A percentile compares a stretch with the other conserved stretches of the same genome.
These are phyloP conservation scores for Rhynchospora breviuscula DNA, from an alignment of 176 grass and related monocot genomes.

Conservation along the genomic window DNA sequence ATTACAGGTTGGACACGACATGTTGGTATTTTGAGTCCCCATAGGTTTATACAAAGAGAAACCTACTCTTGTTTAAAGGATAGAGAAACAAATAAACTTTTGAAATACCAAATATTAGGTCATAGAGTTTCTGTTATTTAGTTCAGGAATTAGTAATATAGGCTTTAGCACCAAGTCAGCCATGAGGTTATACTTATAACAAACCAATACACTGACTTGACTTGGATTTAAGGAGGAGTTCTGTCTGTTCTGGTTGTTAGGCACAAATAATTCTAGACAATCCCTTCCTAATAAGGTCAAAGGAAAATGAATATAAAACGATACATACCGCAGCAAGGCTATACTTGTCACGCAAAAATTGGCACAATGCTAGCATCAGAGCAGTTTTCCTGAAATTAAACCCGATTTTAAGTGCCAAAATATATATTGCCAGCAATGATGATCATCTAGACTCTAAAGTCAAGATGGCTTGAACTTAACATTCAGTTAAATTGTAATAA, in stretches of 20 bases:
- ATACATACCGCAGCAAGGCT: constrained; percentile 89
- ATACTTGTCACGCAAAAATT: constrained; percentile 69
- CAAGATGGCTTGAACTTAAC: neutral
- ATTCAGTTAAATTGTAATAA: too few species aligned
- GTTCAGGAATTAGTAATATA: neutral
- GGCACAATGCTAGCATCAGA: constrained; percentile 85
- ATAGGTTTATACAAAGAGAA: neutral
- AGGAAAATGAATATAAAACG: constrained; percentile 3
- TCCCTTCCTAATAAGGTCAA: neutral
- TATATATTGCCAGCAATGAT: constrained; percentile 3
- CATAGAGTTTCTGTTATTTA: neutral
- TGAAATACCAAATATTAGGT: neutral
- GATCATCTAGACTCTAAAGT: neutral
- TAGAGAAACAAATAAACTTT: neutral
- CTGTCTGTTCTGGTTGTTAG: neutral
- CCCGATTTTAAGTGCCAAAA: neutral
- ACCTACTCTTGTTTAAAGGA: neutral
- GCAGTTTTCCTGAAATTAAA: constrained; percentile 73
- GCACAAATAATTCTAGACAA: neutral
- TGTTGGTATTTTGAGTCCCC: neutral
- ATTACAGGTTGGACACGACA: neutral
- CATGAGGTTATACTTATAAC: neutral
- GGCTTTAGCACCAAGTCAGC: neutral
- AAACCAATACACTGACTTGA: neutral
- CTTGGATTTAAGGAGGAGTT: neutral